These are phyloP conservation scores for Coleophoma cylindrospora DNA, from an alignment of 2,329 filamentous ascomycete species.

Conservation along the genomic window DNA sequence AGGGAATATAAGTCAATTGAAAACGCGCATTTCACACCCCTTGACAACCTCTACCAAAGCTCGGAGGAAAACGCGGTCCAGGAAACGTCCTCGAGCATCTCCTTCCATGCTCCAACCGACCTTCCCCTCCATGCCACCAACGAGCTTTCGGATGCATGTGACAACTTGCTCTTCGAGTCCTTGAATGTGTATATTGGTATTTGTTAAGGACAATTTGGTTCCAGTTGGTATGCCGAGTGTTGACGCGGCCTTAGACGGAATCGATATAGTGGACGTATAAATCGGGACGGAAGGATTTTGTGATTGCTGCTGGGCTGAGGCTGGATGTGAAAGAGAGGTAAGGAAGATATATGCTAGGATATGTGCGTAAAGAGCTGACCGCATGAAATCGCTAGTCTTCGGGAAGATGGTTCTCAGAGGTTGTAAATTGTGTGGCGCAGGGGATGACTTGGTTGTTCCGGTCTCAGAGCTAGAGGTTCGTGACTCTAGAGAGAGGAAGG, in stretches of 20 bases:
- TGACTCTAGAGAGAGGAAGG: not conserved
- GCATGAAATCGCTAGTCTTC: constrained; percentile 9
- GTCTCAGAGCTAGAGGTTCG: not conserved
- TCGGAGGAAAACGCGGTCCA: constrained; percentile 2
- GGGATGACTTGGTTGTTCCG: not conserved
- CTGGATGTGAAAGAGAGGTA: constrained; percentile 5
- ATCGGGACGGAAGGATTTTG: not conserved
- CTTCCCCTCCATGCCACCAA: constrained; percentile 5
- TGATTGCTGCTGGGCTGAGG: not conserved
- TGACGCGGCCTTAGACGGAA: constrained; percentile 10
- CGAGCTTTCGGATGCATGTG: not conserved
- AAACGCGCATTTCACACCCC: constrained; percentile 3
- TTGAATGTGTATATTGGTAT: not conserved
- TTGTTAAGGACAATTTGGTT: not conserved
- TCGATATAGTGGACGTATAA: not conserved
- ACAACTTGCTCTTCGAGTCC: not conserved
- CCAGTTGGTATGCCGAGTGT: constrained; percentile 6
- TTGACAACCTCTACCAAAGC: constrained; percentile 10
- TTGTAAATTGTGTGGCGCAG: constrained; percentile 8
- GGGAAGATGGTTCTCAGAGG: constrained; percentile 21
- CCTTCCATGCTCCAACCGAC: constrained; percentile 1
- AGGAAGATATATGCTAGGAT: constrained; percentile 19
- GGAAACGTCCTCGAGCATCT: not conserved
- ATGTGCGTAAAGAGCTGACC: constrained; percentile 20
- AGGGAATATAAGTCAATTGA: too few relatives aligned